Conservation (phyloP, 805 yeast species). For the Starmerella vaccinii region DNA sequence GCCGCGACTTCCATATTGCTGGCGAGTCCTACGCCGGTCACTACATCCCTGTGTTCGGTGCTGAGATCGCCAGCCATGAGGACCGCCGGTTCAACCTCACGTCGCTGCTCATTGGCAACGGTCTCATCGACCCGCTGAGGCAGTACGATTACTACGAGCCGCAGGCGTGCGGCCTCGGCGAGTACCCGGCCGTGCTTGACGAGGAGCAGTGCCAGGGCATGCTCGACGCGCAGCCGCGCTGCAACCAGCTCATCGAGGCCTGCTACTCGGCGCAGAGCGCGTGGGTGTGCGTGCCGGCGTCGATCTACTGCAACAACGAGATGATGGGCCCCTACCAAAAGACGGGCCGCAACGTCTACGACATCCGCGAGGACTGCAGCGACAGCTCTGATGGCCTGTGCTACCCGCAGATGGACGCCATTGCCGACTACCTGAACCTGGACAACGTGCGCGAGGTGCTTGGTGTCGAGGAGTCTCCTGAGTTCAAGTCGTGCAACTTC, state of each 20-base stretch:
- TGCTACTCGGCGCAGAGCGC: slow-evolving; percentile 65
- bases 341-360: slow-evolving; percentile 81
- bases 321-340: slow-evolving; percentile 65
- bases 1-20: slow-evolving; percentile 60
- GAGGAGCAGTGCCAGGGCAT: slow-evolving; percentile 68
- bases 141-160: slow-evolving; percentile 75
- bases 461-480: slow-evolving; percentile 70
- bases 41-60: slow-evolving; percentile 75
- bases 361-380: slow-evolving; percentile 59
- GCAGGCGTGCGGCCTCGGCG: slow-evolving; percentile 94
- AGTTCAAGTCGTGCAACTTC: slow-evolving; percentile 64
- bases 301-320: slow-evolving; percentile 66
- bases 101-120: slow-evolving; percentile 84
- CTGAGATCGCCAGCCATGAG: slow-evolving; percentile 46
- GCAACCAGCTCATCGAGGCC: slow-evolving; percentile 56
- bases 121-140: slow-evolving; percentile 73
- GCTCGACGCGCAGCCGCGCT: slow-evolving; percentile 57
- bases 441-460: slow-evolving; percentile 63
- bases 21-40: slow-evolving; percentile 96
- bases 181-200: slow-evolving; percentile 61
- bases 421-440: slow-evolving; percentile 65
- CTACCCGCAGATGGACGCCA: slow-evolving; percentile 60
- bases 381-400: slow-evolving; percentile 39
- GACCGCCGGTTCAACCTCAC: slow-evolving; percentile 61
- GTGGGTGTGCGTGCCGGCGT: slow-evolving; percentile 83